Base-by-base conservation (phyloP, 768 basidiomycete genomes). In the Mycena polygramma region DNA sequence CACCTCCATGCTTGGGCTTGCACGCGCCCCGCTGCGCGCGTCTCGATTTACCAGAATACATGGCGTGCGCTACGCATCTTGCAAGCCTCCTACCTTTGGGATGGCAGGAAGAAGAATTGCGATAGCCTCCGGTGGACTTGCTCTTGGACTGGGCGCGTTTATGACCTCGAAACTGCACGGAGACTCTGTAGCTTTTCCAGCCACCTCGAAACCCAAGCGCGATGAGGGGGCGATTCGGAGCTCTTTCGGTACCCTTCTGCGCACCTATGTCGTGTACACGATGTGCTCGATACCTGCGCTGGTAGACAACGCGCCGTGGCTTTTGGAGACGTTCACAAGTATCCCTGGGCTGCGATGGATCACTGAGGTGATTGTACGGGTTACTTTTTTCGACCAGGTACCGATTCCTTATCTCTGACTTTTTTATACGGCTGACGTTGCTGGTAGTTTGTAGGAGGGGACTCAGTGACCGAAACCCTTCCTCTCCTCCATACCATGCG, bases 331-430 rank as follows among this genome's bases (percentile, higher is more conserved):
- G 3, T 75, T 91, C 19, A 79, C 85, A 8, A 82, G 84, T 48
- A 80, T 90, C 2, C 87, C 92, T n/a, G 86, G 92, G 0, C 57
- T 96, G 0, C 88, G 84, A 67, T 83, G 87, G 63, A 75, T 95
- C 46, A 90, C 92, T 2, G 90, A 95, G 75, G 83, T 83, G 1
- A 77, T 94, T 63, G 92, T 97, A 7, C 85, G 94, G 48, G 80
- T 85, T 13, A 97, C 96, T 0, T 97, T 98, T 83, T 97, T 96
- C 76, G 86, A 88, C 54, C 96, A 97, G 82, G 93, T 92, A 71
- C 37, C 26, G 6, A 86, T 41, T 69, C 71, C 7, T 7, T 48
- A 39, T 30, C 13, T 10, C 52, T 26, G 17, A 10, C 9, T n/a
- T 57, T 54, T 39, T 45, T 26, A 14, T 41, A 13, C 14, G 43